Percentiles rank a stretch among this genome's conserved stretches.
These are phyloP conservation scores for Ambrosia artemisiifolia DNA, from an alignment of 129 eudicot species.

Conservation along the genomic window DNA sequence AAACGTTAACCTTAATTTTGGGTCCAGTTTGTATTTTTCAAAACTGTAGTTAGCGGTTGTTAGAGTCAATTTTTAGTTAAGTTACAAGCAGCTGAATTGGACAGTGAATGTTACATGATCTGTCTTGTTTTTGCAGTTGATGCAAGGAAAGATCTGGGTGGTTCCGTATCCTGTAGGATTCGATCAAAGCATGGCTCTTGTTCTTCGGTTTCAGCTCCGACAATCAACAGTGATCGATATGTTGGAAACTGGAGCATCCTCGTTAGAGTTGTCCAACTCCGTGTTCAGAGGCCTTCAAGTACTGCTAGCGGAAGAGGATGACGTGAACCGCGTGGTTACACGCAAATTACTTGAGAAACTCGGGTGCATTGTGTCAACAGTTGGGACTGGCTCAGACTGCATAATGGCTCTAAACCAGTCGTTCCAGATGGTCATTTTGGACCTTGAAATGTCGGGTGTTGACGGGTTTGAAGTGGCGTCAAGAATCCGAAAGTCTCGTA, in stretches of 20 bases:
- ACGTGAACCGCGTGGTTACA: constrained; percentile 60
- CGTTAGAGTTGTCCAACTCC: constrained; percentile 45
- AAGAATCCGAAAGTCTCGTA: constrained; percentile 60
- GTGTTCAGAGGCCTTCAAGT: constrained; percentile 57
- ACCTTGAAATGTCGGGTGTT: constrained; percentile 66
- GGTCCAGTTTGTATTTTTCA: too few relatives aligned
- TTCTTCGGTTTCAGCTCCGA: constrained; percentile 50
- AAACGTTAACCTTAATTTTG: too few relatives aligned
- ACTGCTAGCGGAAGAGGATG: constrained; percentile 64
- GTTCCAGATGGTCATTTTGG: constrained; percentile 48
- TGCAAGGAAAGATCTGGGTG: constrained; percentile 77
- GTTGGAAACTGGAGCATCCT: constrained; percentile 44
- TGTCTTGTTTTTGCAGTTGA: constrained; percentile 39
- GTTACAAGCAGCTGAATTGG: too few relatives aligned
- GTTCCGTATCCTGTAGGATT: constrained; percentile 47
- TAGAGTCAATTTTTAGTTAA: too few relatives aligned
- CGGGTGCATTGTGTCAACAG: constrained; percentile 61
- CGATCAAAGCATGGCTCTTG: constrained; percentile 57
- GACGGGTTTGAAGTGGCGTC: constrained; percentile 62
- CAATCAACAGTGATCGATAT: constrained; percentile 40
- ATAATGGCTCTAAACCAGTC: constrained; percentile 42
- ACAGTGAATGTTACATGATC: background rate
- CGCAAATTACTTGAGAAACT: constrained; percentile 60
- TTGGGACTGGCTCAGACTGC: constrained; percentile 59
- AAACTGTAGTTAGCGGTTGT: too few relatives aligned